Conservation (phyloP, 2,329 filamentous ascomycete species). For the Fusarium mexicanum region DNA sequence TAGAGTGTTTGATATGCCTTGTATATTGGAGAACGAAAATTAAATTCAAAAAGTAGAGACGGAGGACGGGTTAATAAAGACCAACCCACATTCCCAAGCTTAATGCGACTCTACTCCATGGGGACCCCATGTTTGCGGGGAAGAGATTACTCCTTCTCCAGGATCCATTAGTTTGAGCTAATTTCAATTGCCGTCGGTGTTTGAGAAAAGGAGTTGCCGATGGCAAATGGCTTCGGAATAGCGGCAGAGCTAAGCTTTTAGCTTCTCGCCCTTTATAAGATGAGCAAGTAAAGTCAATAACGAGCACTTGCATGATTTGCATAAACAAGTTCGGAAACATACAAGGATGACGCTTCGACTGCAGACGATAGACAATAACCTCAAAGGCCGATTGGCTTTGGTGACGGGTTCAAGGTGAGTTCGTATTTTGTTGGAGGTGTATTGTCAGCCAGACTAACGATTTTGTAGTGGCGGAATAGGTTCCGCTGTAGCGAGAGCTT, state of each 20-base stretch:
- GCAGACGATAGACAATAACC: constrained; percentile 19
- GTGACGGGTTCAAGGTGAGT: constrained; percentile 33
- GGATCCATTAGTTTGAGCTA: not conserved
- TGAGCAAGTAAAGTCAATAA: not conserved
- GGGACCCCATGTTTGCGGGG: constrained; percentile 28
- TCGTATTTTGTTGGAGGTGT: not conserved
- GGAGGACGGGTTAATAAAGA: constrained; percentile 19
- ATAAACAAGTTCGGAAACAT: not conserved
- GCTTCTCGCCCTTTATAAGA: constrained; percentile 2
- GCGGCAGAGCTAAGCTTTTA: constrained; percentile 1
- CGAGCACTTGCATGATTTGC: not conserved
- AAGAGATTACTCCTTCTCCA: not conserved
- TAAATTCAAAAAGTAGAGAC: not conserved
- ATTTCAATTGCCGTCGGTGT: constrained; percentile 21
- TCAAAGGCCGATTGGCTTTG: constrained; percentile 32
- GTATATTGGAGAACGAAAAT: not conserved
- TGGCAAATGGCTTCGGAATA: not conserved
- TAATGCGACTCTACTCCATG: not conserved
- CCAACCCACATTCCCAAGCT: not conserved
- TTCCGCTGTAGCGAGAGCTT: constrained; percentile 44
- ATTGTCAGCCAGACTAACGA: constrained; percentile 1
- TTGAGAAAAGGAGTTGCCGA: not conserved
- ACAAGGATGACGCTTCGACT: constrained; percentile 9
- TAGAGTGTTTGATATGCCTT: not conserved
- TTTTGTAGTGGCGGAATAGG: constrained; percentile 48